Evolutionary conservation across 2,329 filamentous ascomycete species (phyloP), one percentile per base, ranked within the genome.

Genomic region (Xylaria hypoxylon): DNA sequence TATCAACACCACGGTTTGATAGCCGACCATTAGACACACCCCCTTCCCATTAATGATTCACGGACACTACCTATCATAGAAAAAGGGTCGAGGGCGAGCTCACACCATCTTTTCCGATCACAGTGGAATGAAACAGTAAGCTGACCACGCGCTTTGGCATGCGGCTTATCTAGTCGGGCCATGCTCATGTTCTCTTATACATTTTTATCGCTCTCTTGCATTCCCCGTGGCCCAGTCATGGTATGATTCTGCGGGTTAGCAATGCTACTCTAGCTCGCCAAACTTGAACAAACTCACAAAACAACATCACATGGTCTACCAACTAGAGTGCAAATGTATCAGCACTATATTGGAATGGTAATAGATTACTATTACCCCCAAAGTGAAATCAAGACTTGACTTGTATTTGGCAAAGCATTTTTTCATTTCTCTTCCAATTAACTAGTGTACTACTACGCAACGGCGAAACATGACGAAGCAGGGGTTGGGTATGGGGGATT

Each of bases 401-500:
- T 40, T 52, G 2, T 47, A 33, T 56, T 40, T 58, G 40, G 40
- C 13, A 55, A 42, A 38, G 2, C 13, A 11, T 50, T 5, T 44
- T 59, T 62, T 66, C 55, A 62, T 67, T 62, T 67, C 40, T 59
- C 42, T 66, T 62, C 33, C 42, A 47, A 68, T 68, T 67, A 67
- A 58, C 55, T 68, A n/a, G n/a, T n/a, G n/a, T n/a, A 67, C 66
- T 60, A 68, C 66, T 66, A 66, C 66, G 65, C 45, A 45, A 68
- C 53, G 58, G 50, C 26, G 44, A 62, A 59, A 63, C 56, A 66
- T 53, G 35, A 66, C 66, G 63, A 56, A 68, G 66, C 55, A 67
- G 63, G 59, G 48, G 11, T 62, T 62, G 44, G 45, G 58, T 65
- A 33, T 52, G 35, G 40, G 53, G 52, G 24, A 8, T 47, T 62